Base-by-base conservation (phyloP, 495 filamentous ascomycete species). In the Elaphomyces granulatus region DNA sequence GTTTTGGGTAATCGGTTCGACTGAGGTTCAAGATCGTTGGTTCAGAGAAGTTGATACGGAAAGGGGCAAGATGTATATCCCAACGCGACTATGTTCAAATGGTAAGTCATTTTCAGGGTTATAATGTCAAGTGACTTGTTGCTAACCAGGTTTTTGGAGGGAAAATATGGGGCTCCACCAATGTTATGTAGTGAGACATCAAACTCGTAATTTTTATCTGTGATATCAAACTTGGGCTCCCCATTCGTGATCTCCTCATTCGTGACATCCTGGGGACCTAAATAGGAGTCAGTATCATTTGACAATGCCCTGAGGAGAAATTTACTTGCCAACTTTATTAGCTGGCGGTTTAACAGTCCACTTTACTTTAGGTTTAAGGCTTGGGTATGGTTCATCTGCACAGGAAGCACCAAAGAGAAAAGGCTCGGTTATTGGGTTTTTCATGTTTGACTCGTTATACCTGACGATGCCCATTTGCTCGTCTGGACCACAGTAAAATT, bases 1-100 rank as follows among this genome's bases (percentile, higher is more conserved):
- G 40, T 9, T 43, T 40, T 1, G 41, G 45, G 19, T 47, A 28
- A 6, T 28, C 23, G 6, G 6, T 6, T 6, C 12, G 12, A 6
- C 41, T 44, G 33, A 57, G 53, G 19, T 57, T 57, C 7, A 53
- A 20, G 2, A 58, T 49, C 7, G 42, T 44, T 10, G 50, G 50
- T 21, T 53, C 41, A 3, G 36, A 35, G 44, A 47, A 53, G 8
- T 53, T 46, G 18, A 53, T 36, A 43, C 49, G 46, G 31, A 9
- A 10, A 4, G 14, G 8, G n/a, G 20, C 8, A 7, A 35, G 23
- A 20, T 23, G n/a, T 8, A 30, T 16, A 20, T 14, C 18, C 32
- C 18, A 31, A 1, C 14, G 41, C 23, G 12, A 37, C 6, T 32
- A 4, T 1, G 21, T 16, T n/a, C n/a, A n/a, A n/a, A n/a, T n/a